phyloP scores from a whole-genome alignment of 2,329 filamentous ascomycete genomes.

The Cladophialophora yegresii region DNA sequence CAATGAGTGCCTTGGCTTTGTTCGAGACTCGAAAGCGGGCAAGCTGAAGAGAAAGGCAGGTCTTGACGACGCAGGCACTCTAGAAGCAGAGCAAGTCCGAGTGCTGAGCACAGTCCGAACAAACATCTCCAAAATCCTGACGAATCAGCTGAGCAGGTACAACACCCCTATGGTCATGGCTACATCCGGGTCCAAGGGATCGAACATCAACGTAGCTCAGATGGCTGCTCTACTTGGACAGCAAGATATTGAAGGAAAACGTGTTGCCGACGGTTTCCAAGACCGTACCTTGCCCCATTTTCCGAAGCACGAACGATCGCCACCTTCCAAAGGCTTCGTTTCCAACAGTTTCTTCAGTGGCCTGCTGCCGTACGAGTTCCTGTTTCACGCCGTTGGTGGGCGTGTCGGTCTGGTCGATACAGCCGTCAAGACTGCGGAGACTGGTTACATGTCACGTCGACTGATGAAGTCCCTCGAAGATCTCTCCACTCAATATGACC shows the following conservation, averaged over 20 bases:
- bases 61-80: slow-evolving; percentile 64
- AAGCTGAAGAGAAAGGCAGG: slow-evolving; percentile 83
- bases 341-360: slow-evolving; percentile 96
- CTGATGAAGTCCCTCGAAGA: slow-evolving; percentile 98
- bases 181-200: slow-evolving; percentile 94
- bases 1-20: slow-evolving; percentile 59
- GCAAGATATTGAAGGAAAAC: slow-evolving; percentile 91
- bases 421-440: slow-evolving; percentile 90
- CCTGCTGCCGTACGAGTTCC: slow-evolving; percentile 84
- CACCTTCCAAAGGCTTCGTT: slow-evolving; percentile 96
- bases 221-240: slow-evolving; percentile 98
- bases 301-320: slow-evolving; percentile 85
- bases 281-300: slow-evolving; percentile 94
- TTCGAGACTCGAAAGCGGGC: slow-evolving; percentile 74
- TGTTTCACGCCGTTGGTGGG: slow-evolving; percentile 97
- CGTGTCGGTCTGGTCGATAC: slow-evolving; percentile 99
- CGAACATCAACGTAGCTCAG: slow-evolving; percentile 96
- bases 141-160: slow-evolving; percentile 82
- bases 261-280: slow-evolving; percentile 94
- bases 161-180: slow-evolving; percentile 97
- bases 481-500: slow-evolving; percentile 87
- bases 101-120: slow-evolving; percentile 90
- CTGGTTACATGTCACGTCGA: slow-evolving; percentile 97
- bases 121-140: slow-evolving; percentile 86
- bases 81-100: slow-evolving; percentile 85